Evolutionary conservation across 2,329 filamentous ascomycete species (phyloP), one percentile per base, ranked within the genome.

Genomic region (Aspergillus floridensis): DNA sequence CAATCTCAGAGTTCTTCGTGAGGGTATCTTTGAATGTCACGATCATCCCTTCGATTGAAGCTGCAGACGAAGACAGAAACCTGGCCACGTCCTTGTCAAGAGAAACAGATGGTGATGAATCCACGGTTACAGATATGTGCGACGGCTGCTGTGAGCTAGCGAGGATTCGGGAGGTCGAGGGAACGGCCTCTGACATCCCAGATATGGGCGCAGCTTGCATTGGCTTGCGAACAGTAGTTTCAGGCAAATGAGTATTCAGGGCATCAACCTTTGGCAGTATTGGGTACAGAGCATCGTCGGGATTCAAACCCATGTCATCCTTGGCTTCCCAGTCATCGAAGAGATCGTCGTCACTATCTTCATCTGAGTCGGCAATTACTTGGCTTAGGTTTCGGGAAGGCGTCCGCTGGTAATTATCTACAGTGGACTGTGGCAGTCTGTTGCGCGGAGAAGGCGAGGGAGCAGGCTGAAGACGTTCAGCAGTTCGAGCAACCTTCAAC

Each of bases 361-460:
- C 72, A 48, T 76, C 74, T 1, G 75, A 76, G 54, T 76, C 74
- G 10, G 68, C 68, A 58, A 76, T 71, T 2, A 73, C 66, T 48
- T 57, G 57, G 19, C 65, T 64, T 11, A 46, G 51, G 8, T 5
- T 19, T 19, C 49, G 61, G 24, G 49, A 59, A n/a, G 38, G 38
- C 16, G 16, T 44, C 6, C 14, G 14, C 16, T 44, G 12, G 7
- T 12, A 8, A 44, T 3, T 7, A 44, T 44, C 38, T 14, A 19
- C 7, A 6, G 14, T 14, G n/a, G 14, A 8, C 16, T 44, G 38
- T 16, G 16, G 16, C 38, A 44, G 16, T 44, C 38, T 12, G n/a
- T 19, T 44, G 7, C 14, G 38, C 6, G n/a, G 16, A 7, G 38
- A 44, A 7, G 38, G 38, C 7, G 38, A 19, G 6, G 38, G 16